Evolutionary conservation across 208 protist genomes (phyloP), one percentile per base, ranked within the genome.

Genomic region (Crithidia thermophila): DNA sequence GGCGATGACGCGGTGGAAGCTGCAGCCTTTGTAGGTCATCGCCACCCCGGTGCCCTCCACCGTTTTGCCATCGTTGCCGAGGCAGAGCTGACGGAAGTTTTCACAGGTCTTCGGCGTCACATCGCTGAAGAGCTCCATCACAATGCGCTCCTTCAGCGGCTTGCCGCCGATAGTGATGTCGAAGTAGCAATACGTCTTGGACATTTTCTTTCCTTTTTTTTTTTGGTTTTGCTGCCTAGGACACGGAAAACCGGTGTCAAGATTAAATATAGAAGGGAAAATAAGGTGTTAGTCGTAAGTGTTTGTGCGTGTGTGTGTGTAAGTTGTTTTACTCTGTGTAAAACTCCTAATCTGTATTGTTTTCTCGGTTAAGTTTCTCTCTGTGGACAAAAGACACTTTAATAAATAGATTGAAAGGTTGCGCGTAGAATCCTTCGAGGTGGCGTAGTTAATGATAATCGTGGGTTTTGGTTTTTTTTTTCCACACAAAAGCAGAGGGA

Each of bases 1-100:
- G 0, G 63, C 18, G 50, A 99, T 98, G 56, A 99, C 88, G 43
- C 98, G 87, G 72, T 99, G 98, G 75, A 99, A 99, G 20, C 67
- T 84, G 60, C 74, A 88, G 37, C 85, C 86, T 49, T 96, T 93
- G 82, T 98, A 99, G 30, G 85, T 86, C 85, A 98, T 96, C 33
- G 81, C 77, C 27, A 86, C 84, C 36, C 72, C 64, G 42, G 88
- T 82, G 3, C 74, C 82, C 52, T 91, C 74, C n/a, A 85, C 72
- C 30, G 60, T 80, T 56, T 89, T 87, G 60, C 94, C 87, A 45
- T 89, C 72, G 67, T 97, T 95, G 59, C 96, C 93, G 0, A 88
- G 94, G 79, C 91, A 97, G 23, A 99, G 80, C 57, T 88, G 68
- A 28, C 92, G 79, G 75, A 99, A 99, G 79, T 98, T 99, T 37